Evolutionary conservation across 441 rosid species (phyloP), one percentile per base, ranked within the genome.

Genomic region (Geranium incanum): DNA sequence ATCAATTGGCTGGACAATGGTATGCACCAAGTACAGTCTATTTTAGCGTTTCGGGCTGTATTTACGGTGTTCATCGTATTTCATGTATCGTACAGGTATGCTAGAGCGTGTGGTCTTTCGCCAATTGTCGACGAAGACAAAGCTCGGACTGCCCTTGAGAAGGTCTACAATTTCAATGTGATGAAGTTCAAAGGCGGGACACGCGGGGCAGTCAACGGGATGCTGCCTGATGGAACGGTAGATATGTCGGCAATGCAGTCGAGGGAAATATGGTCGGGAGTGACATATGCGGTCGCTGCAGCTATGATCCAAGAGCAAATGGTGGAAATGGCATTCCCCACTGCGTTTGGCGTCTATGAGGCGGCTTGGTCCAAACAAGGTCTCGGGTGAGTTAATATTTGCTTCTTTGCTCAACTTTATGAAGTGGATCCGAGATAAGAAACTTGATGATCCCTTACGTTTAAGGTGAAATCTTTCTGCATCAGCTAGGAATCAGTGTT

Each of bases 1-100:
- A 76, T 68, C 78, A 76, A 45, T 71, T 76, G 4, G 78, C 78
- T 0, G 78, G 78, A 23, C 78, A 76, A 57, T 57, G 63, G 63
- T 12, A 3, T 9, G 33, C 33, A 28, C 33, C 33, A 28, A 28
- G 33, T 28, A 28, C 33, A 28, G 3, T 28, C 33, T 1, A 28
- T 28, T 28, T 28, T 28, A 28, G 33, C 33, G 33, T 2, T 28
- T 28, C 33, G 3, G 3, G 33, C 33, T 28, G 33, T 28, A 28
- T 28, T 28, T 28, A 1, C 3, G 33, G 33, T 28, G 33, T 28
- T 28, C 33, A 28, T 28, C 33, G 3, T 28, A 28, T 28, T 28
- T 28, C 33, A 28, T 28, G 33, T 28, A 28, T 28, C 3, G 1
- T 28, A 28, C 8, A 59, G 64, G 64, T 59, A 59, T 5, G 64